Evolutionary conservation across 1,284 basidiomycete species (phyloP), one percentile per base, ranked within the genome.

Genomic region (Agroathelia rolfsii): DNA sequence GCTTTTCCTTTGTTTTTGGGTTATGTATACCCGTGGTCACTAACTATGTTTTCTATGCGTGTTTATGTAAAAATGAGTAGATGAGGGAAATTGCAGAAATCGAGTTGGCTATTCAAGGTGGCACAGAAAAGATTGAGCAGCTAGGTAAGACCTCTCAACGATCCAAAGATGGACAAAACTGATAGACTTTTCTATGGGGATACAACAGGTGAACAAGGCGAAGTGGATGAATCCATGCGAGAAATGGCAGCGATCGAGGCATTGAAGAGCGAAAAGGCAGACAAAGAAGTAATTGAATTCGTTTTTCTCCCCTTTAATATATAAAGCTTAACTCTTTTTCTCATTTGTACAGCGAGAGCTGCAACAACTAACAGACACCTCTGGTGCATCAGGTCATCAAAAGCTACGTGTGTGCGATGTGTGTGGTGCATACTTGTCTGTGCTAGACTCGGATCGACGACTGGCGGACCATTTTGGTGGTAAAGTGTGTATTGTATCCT

Each of bases 61-160:
- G n/a, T n/a, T n/a, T n/a, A n/a, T n/a, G n/a, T n/a, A n/a, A n/a
- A n/a, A n/a, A n/a, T n/a, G n/a, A n/a, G 13, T 46, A 89, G 86
- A 98, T 98, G 92, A 76, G 92, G 46, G 95, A 98, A 72, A 97
- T 99, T 59, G 90, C 88, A 39, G 95, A 99, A 65, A 95, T 99
- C 52, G 94, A 98, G 65, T 65, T 96, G 43, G 93, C 95, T 36
- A 96, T 97, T 51, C 92, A 97, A 61, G 92, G 90, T 44, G 93
- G 92, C 29, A 98, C 94, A 35, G 87, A 93, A 56, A 97, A 97
- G 67, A 96, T 99, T 48, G 95, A 98, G 63, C 72, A 77, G 21
- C 66, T 98, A 18, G 95, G 89, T 79, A 48, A 49, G 70, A 59
- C 14, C n/a, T n/a, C n/a, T n/a, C n/a, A n/a, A n/a, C n/a, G n/a